Conservation (phyloP, 163 green algal species). For the Prototheca stagnorum region DNA sequence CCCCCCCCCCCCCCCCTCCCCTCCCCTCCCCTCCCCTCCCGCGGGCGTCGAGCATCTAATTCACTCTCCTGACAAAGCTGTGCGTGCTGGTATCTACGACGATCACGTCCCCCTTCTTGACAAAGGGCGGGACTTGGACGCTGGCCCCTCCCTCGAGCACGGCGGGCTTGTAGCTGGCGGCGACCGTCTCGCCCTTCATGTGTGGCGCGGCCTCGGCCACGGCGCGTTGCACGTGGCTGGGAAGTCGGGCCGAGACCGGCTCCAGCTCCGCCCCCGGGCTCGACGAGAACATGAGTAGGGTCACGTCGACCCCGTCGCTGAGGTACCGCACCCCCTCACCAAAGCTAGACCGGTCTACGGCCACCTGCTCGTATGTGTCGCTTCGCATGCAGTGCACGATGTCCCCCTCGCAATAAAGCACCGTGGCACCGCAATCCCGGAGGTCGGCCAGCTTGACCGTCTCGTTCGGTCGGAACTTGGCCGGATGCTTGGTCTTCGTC, state of each 20-base stretch:
- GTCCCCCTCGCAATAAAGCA: slow-evolving; percentile 24
- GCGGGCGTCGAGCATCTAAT: too few relatives aligned
- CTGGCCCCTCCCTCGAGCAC: slow-evolving; percentile 15
- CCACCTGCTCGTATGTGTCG: slow-evolving; percentile 29
- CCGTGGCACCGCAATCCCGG: slow-evolving; percentile 20
- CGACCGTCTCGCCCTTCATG: slow-evolving; percentile 22
- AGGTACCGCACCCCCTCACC: slow-evolving; percentile 10
- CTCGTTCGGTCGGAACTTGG: slow-evolving; percentile 21
- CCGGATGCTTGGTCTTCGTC: slow-evolving; percentile 16
- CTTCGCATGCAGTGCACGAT: slow-evolving; percentile 28
- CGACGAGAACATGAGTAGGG: slow-evolving; percentile 12
- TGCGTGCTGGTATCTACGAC: slow-evolving; percentile 21
- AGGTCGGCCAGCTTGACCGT: slow-evolving; percentile 24
- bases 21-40: too few relatives aligned
- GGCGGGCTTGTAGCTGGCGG: slow-evolving; percentile 27
- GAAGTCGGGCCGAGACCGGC: slow-evolving; percentile 6
- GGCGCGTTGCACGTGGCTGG: slow-evolving; percentile 10
- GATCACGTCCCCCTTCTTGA: slow-evolving; percentile 17
- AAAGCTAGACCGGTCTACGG: slow-evolving; percentile 17
- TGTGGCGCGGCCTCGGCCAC: slow-evolving; percentile 18
- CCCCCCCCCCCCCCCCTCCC: too few relatives aligned
- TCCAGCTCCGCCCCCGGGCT: too few relatives aligned
- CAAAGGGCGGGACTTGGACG: slow-evolving; percentile 19
- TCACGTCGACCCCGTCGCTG: slow-evolving; percentile 14
- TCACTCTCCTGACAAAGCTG: slow-evolving; percentile 19